Conservation (phyloP, 2,329 filamentous ascomycete species). For the Geosmithia flava region DNA sequence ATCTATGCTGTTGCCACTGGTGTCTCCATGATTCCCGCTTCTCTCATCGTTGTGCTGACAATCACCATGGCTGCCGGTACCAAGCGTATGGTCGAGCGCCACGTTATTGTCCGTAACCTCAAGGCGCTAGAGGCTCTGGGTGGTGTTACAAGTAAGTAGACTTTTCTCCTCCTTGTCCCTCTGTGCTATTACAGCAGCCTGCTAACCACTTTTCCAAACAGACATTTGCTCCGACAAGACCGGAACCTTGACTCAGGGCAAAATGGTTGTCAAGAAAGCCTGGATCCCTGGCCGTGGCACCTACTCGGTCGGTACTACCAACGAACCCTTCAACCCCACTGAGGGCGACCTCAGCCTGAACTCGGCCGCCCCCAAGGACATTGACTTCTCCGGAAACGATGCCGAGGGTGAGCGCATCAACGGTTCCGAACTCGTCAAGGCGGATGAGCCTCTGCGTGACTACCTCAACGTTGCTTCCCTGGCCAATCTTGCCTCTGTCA, state of each 20-base stretch:
- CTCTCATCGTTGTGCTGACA: slow-evolving; percentile 38
- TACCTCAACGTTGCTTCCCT: slow-evolving; percentile 52
- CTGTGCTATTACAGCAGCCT: not conserved
- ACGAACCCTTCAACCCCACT: slow-evolving; percentile 45
- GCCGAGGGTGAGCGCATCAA: slow-evolving; percentile 14
- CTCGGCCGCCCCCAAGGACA: slow-evolving; percentile 20
- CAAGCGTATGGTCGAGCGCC: slow-evolving; percentile 37
- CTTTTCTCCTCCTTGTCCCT: not conserved
- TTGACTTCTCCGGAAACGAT: slow-evolving; percentile 21
- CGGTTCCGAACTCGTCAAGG: slow-evolving; percentile 20
- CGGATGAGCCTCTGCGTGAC: slow-evolving; percentile 34
- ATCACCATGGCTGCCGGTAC: slow-evolving; percentile 47
- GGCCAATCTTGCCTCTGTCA: slow-evolving; percentile 52
- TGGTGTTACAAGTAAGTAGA: slow-evolving; percentile 30
- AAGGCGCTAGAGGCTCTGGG: slow-evolving; percentile 40
- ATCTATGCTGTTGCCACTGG: slow-evolving; percentile 32
- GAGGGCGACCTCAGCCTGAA: slow-evolving; percentile 31
- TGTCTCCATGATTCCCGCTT: slow-evolving; percentile 37
- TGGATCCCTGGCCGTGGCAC: slow-evolving; percentile 36
- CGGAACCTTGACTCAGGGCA: slow-evolving; percentile 39
- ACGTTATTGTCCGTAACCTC: slow-evolving; percentile 40
- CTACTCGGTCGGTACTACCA: slow-evolving; percentile 33
- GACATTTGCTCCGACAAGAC: slow-evolving; percentile 47
- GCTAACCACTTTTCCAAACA: slow-evolving; percentile 10
- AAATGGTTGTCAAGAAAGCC: slow-evolving; percentile 40